phyloP scores from a whole-genome alignment of 2,329 filamentous ascomycete species.

The Capronia americana region DNA sequence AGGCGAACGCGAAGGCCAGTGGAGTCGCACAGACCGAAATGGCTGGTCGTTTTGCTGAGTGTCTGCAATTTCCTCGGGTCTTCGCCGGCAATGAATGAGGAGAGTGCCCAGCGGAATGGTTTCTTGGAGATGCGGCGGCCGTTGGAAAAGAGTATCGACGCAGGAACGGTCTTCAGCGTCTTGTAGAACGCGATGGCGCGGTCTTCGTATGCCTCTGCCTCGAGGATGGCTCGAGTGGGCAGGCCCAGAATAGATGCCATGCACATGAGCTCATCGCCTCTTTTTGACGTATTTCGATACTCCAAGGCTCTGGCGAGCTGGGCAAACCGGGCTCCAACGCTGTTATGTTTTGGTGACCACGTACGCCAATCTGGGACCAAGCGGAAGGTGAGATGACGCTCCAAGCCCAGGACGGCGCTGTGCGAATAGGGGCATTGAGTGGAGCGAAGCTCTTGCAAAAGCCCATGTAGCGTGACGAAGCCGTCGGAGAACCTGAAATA shows the following conservation, averaged over 20 bases:
- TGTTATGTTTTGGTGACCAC: slow-evolving; percentile 5
- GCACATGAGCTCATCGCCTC: slow-evolving; percentile 89
- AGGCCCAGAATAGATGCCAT: slow-evolving; percentile 91
- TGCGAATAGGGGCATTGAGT: slow-evolving; percentile 6
- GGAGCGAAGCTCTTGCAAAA: slow-evolving; percentile 7
- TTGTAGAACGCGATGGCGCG: slow-evolving; percentile 12
- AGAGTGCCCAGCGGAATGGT: slow-evolving; percentile 9
- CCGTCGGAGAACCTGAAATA: slow-evolving; percentile 10
- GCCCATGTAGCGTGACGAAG: slow-evolving; percentile 5
- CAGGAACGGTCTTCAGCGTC: slow-evolving; percentile 8
- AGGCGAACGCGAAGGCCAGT: background rate
- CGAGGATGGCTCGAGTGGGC: slow-evolving; percentile 58
- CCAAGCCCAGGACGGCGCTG: slow-evolving; percentile 4
- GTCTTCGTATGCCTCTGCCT: slow-evolving; percentile 10
- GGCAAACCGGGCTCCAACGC: slow-evolving; percentile 1
- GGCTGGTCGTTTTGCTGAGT: slow-evolving; percentile 10
- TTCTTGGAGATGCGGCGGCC: background rate
- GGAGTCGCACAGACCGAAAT: slow-evolving; percentile 8
- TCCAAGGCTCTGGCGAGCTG: slow-evolving; percentile 10
- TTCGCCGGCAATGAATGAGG: slow-evolving; percentile 6
- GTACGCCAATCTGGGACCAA: slow-evolving; percentile 8
- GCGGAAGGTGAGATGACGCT: slow-evolving; percentile 6
- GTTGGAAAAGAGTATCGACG: slow-evolving; percentile 9
- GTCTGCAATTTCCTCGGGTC: slow-evolving; percentile 12
- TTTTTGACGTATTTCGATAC: slow-evolving; percentile 10